Percentiles rank a stretch among this genome's conserved stretches.
Conservation (phyloP, 352 stramenopile species). For the Blastocystis hominis region DNA sequence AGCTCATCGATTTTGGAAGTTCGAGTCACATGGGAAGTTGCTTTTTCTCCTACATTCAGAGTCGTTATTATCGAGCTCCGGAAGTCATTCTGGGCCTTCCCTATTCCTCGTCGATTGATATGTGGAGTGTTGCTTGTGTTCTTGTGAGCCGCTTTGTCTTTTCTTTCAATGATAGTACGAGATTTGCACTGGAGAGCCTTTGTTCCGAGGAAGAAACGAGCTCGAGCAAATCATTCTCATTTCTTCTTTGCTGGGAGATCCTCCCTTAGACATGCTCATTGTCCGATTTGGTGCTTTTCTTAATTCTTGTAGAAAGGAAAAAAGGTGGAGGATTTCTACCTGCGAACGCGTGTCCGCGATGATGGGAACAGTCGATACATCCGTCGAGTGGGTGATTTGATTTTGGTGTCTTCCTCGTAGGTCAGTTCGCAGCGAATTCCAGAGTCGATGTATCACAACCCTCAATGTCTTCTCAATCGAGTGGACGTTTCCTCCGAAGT, state of each 20-base stretch:
- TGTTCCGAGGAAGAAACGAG: constrained; percentile 76
- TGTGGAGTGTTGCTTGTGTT: constrained; percentile 79
- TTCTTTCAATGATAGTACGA: constrained; percentile 61
- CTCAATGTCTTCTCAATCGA: background rate
- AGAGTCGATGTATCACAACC: background rate
- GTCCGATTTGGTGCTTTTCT: background rate
- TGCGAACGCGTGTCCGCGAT: constrained; percentile 1
- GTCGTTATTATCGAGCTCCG: constrained; percentile 76
- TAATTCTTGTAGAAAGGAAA: constrained; percentile 31
- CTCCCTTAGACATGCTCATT: constrained; percentile 59
- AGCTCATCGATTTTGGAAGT: constrained; percentile 78
- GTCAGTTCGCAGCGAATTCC: background rate
- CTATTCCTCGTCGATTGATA: constrained; percentile 72
- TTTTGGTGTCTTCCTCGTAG: background rate
- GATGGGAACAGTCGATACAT: constrained; percentile 47
- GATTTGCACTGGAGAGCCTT: constrained; percentile 69
- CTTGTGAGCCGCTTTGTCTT: constrained; percentile 60
- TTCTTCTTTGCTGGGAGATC: constrained; percentile 69
- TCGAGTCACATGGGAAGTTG: constrained; percentile 69
- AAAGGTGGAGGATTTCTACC: constrained; percentile 42
- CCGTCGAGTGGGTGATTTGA: background rate
- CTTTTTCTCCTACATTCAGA: constrained; percentile 79
- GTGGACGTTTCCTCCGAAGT: background rate
- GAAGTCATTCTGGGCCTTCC: constrained; percentile 74
- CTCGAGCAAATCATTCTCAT: constrained; percentile 72